Evolutionary conservation across 192 early-diverging fungal genomes (phyloP).

Genomic region (Chytriomyces sp.): DNA sequence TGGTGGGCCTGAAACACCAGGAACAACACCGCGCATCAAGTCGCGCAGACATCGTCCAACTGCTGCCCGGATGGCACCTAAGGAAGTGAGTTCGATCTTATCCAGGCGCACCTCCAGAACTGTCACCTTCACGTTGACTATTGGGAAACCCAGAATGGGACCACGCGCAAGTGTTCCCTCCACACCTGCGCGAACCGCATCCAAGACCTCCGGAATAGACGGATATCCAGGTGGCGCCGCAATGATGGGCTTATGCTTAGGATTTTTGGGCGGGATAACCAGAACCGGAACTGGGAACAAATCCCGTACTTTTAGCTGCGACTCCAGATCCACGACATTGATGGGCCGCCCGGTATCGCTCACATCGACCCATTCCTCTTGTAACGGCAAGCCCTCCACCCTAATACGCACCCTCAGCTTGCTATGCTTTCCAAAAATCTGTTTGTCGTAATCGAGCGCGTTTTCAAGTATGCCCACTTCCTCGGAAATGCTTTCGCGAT

Average conservation of each 20-base stretch:
- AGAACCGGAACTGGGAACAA: slow-evolving; percentile 11
- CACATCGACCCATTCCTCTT: slow-evolving; percentile 34
- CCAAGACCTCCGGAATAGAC: slow-evolving; percentile 24
- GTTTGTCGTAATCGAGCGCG: slow-evolving; percentile 62
- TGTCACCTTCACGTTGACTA: slow-evolving; percentile 53
- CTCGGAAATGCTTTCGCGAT: slow-evolving; percentile 70
- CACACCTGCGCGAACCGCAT: slow-evolving; percentile 69
- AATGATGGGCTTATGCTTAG: background rate
- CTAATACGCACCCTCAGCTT: slow-evolving; percentile 59
- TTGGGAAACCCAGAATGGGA: slow-evolving; percentile 75
- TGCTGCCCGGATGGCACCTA: slow-evolving; percentile 48
- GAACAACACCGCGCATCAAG: slow-evolving; percentile 37
- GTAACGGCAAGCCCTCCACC: slow-evolving; percentile 50
- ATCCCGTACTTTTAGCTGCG: background rate
- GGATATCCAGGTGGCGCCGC: slow-evolving; percentile 23
- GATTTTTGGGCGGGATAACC: slow-evolving; percentile 6
- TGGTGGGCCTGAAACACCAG: background rate
- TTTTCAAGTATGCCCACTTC: slow-evolving; percentile 28
- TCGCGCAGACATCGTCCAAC: slow-evolving; percentile 49
- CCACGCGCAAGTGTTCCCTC: slow-evolving; percentile 72
- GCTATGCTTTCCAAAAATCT: slow-evolving; percentile 69
- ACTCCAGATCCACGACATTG: slow-evolving; percentile 8
- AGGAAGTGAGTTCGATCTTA: slow-evolving; percentile 35
- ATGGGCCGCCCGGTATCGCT: background rate
- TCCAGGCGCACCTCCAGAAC: slow-evolving; percentile 26